phyloP scores from a whole-genome alignment of 2,329 filamentous ascomycete genomes.

The Xylariales sp. region DNA sequence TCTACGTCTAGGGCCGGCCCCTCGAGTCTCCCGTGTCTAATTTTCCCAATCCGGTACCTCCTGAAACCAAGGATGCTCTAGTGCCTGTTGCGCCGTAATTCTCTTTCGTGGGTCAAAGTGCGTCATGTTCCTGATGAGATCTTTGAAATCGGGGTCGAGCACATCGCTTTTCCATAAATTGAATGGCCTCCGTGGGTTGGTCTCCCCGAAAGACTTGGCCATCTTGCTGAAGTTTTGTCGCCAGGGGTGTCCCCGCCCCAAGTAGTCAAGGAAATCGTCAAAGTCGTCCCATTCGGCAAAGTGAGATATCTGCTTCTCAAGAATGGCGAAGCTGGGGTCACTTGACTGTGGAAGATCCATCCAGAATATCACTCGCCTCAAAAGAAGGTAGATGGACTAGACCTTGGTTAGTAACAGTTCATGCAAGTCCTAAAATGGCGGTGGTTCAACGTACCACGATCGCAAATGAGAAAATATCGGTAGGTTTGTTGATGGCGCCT shows the following conservation, averaged over 20 bases:
- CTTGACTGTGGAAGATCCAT: conserved; percentile 28
- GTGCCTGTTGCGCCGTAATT: conserved; percentile 33
- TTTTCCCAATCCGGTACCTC: conserved; percentile 9
- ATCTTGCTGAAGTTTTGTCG: conserved; percentile 31
- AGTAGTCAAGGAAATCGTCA: conserved; percentile 34
- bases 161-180: conserved; percentile 32
- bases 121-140: conserved; percentile 33
- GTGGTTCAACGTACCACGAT: conserved; percentile 34
- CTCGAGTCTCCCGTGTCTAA: not conserved
- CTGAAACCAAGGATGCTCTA: conserved; percentile 28
- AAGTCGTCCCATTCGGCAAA: conserved; percentile 39
- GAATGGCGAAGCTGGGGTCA: conserved; percentile 34
- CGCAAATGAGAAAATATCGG: conserved; percentile 40
- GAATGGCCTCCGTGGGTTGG: conserved; percentile 38
- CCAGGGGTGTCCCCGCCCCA: conserved; percentile 35
- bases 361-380: conserved; percentile 35
- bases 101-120: conserved; percentile 34
- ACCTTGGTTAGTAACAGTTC: conserved; percentile 15
- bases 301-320: conserved; percentile 42
- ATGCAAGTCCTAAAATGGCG: too few species aligned
- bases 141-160: conserved; percentile 34
- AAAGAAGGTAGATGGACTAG: conserved; percentile 40
- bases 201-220: conserved; percentile 32
- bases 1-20: too few species aligned
- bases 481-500: conserved; percentile 31